Conservation (phyloP, 179 eudicot species). For the Gypsophila paniculata region DNA sequence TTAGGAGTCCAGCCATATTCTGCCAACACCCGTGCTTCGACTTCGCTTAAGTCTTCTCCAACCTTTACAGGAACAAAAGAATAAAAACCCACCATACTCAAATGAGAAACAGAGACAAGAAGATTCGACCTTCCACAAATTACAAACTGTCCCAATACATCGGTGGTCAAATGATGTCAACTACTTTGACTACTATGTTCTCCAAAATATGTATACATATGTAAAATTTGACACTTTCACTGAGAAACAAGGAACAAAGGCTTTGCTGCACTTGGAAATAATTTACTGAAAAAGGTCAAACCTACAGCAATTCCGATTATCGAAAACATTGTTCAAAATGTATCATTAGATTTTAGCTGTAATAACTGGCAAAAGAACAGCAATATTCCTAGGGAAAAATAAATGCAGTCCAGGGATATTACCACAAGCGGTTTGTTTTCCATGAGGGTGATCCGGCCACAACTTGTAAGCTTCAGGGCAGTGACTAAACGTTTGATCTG, state of each 20-base stretch:
- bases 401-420: conserved; percentile 17
- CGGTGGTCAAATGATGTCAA: neutral
- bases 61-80: conserved; percentile 38
- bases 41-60: conserved; percentile 79
- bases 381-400: neutral
- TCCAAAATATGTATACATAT: neutral
- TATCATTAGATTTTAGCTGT: neutral
- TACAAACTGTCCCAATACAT: neutral
- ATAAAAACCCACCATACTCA: neutral
- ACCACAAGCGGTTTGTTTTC: conserved; percentile 83
- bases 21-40: conserved; percentile 76
- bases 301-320: neutral
- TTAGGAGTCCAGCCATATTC: conserved; percentile 86
- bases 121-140: neutral
- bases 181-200: neutral
- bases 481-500: conserved; percentile 87
- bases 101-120: neutral
- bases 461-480: conserved; percentile 79
- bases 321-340: neutral
- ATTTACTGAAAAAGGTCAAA: neutral
- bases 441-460: conserved; percentile 66
- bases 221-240: too few species aligned
- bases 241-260: too few species aligned
- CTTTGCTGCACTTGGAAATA: neutral
- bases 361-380: neutral